Evolutionary conservation across 257 asterid species (phyloP).

Genomic region (Solanum etuberosum): DNA sequence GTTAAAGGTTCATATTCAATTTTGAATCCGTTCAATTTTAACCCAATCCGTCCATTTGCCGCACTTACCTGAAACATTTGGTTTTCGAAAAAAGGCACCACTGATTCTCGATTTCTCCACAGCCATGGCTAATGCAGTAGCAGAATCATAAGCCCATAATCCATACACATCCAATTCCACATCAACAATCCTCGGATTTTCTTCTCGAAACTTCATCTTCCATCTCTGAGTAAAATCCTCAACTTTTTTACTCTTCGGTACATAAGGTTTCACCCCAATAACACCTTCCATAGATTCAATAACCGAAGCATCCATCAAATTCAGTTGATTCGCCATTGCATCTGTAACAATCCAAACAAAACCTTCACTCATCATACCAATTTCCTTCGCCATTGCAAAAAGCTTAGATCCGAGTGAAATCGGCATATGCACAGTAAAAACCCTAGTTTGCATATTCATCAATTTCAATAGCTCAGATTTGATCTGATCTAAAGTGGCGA

Average conservation of each 20-base stretch:
- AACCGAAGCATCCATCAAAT: slow-evolving; percentile 5
- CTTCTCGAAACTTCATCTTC: slow-evolving; percentile 7
- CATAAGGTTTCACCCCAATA: slow-evolving; percentile 33
- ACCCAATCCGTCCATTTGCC: background rate
- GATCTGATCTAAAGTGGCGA: slow-evolving; percentile 32
- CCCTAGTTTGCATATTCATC: slow-evolving; percentile 45
- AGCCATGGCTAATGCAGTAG: slow-evolving; percentile 40
- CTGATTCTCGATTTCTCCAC: slow-evolving; percentile 15
- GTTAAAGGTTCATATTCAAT: no score
- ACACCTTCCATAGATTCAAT: slow-evolving; percentile 46
- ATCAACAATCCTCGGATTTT: background rate
- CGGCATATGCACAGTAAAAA: slow-evolving; percentile 36
- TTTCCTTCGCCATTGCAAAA: slow-evolving; percentile 16
- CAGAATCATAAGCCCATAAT: slow-evolving; percentile 45
- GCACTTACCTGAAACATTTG: slow-evolving; percentile 2
- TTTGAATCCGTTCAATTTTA: background rate
- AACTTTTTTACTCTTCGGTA: slow-evolving; percentile 13
- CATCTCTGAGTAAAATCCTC: slow-evolving; percentile 19
- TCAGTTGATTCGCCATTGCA: slow-evolving; percentile 21
- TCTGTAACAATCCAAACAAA: slow-evolving; percentile 44
- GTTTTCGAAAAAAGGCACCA: slow-evolving; percentile 1
- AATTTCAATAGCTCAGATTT: slow-evolving; percentile 27
- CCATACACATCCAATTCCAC: slow-evolving; percentile 19
- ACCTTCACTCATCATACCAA: slow-evolving; percentile 37
- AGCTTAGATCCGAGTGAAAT: slow-evolving; percentile 20